phyloP scores from a whole-genome alignment of 1,284 basidiomycete species.

The Phenoliferia sp. region DNA sequence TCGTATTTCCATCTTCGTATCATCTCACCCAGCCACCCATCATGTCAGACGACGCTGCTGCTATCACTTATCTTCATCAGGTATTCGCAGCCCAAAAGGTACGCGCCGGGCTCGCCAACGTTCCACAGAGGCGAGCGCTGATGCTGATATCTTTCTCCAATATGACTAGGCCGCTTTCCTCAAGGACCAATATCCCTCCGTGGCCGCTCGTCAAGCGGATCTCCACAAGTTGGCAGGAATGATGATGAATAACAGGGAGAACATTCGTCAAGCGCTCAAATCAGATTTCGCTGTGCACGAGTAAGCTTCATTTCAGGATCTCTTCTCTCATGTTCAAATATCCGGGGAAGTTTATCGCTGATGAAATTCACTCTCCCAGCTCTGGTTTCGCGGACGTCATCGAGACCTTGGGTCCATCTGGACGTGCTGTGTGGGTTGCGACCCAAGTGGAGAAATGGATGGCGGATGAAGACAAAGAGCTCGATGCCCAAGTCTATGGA shows the following conservation, averaged over 20 bases:
- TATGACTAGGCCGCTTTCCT: background rate
- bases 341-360: background rate
- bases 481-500: background rate
- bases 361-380: background rate
- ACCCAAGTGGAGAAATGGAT: background rate
- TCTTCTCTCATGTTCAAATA: background rate
- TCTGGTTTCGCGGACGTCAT: background rate
- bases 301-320: background rate
- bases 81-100: background rate
- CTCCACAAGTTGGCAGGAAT: background rate
- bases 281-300: background rate
- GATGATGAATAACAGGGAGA: background rate
- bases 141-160: background rate
- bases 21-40: background rate
- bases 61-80: background rate
- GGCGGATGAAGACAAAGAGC: background rate
- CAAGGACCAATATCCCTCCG: background rate
- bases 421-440: background rate
- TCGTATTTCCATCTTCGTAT: no score
- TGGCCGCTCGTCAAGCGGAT: background rate
- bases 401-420: background rate
- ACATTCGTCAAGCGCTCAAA: background rate
- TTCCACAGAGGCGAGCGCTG: background rate
- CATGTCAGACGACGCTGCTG: background rate
- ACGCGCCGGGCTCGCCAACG: no score